A percentile compares a stretch with the other conserved stretches of the same genome.
phyloP scores from a whole-genome alignment of 164 flowering plant species.

The Tetrastigma voinierianum region DNA sequence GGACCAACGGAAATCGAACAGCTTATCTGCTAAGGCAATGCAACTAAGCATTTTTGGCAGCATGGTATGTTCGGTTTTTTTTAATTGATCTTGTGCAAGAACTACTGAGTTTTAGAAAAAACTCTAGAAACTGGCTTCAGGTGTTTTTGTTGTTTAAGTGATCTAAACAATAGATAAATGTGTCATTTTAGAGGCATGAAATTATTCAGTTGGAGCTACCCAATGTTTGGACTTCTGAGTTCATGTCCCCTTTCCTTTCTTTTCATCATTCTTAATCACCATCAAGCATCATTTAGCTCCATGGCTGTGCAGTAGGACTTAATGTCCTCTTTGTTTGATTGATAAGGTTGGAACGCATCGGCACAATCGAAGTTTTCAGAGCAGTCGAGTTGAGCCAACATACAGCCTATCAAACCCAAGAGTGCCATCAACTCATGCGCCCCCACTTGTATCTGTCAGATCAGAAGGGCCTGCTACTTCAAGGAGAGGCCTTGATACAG shows the following conservation, averaged over 20 bases:
- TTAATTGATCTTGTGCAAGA: not conserved
- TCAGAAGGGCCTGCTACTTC: constrained; percentile 69
- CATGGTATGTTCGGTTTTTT: constrained; percentile 41
- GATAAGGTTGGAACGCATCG: constrained; percentile 25
- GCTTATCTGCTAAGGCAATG: constrained; percentile 63
- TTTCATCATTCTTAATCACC: too few species aligned
- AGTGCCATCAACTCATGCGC: constrained; percentile 30
- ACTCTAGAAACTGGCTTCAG: too few species aligned
- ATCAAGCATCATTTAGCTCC: too few species aligned
- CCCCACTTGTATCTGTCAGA: constrained; percentile 43
- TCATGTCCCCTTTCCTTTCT: too few species aligned
- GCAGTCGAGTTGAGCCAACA: constrained; percentile 19
- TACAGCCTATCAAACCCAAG: constrained; percentile 59
- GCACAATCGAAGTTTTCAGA: constrained; percentile 36
- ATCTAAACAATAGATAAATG: too few species aligned
- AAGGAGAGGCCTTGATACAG: constrained; percentile 23
- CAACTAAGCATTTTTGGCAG: constrained; percentile 73
- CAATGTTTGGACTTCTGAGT: too few species aligned
- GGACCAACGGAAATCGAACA: too few species aligned
- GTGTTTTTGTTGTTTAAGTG: too few species aligned
- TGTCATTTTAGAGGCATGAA: too few species aligned
- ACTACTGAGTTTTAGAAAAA: too few species aligned
- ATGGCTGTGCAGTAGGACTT: not conserved
- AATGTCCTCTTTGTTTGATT: not conserved
- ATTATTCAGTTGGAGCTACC: too few species aligned